phyloP scores from a whole-genome alignment of 192 early-diverging fungal species.

The Umbelopsis sp. region DNA sequence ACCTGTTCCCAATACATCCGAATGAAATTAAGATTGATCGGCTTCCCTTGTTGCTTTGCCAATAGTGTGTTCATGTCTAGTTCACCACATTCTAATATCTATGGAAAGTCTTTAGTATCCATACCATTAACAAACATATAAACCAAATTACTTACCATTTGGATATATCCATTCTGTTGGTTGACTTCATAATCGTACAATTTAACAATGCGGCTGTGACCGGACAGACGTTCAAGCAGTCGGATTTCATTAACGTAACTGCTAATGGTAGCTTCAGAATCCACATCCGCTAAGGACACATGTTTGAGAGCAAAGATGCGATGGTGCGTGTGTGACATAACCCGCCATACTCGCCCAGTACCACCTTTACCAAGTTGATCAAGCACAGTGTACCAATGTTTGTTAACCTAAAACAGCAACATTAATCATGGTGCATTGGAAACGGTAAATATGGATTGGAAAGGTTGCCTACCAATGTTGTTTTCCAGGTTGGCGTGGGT shows the following conservation, averaged over 20 bases:
- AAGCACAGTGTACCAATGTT: conserved; percentile 48
- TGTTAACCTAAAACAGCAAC: conserved; percentile 38
- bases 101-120: not conserved
- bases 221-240: conserved; percentile 65
- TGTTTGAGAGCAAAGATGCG: conserved; percentile 82
- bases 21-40: conserved; percentile 73
- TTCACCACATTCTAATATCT: conserved; percentile 89
- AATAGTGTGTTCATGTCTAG: conserved; percentile 77
- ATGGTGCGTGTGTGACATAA: conserved; percentile 58
- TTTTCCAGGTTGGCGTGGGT: conserved; percentile 4
- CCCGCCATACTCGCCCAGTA: conserved; percentile 89
- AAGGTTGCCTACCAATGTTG: not conserved
- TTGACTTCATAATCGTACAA: conserved; percentile 78
- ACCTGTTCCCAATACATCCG: conserved; percentile 87
- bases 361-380: conserved; percentile 81
- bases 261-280: conserved; percentile 55
- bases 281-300: conserved; percentile 73
- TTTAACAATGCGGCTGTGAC: conserved; percentile 76
- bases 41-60: conserved; percentile 44
- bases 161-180: conserved; percentile 55
- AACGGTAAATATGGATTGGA: not conserved
- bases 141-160: conserved; percentile 59
- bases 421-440: not conserved
- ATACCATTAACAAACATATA: not conserved
- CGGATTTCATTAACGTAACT: conserved; percentile 88